Base-by-base conservation (phyloP, 2,329 filamentous ascomycete species). In the Huntiella savannae region DNA sequence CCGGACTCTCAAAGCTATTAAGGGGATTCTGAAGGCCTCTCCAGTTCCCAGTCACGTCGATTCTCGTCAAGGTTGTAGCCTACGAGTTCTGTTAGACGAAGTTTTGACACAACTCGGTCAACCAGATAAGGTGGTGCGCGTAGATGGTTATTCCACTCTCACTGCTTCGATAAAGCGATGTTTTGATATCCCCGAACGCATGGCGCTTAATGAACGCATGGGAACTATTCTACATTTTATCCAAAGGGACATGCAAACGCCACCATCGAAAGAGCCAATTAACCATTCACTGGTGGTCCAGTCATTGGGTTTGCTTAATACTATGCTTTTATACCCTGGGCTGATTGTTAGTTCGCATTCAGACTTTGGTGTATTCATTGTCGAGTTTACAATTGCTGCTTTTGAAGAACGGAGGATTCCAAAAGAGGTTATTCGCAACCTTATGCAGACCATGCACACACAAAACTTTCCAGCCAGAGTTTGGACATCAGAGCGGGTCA, bases 81-180 rank as follows among this genome's bases (percentile, higher is more conserved):
- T 94, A 48, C 71, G 73, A 52, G 76, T 76, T 54, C 91, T 95
- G 79, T 64, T 96, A 52, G 82, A 93, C 54, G 92, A 84, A 1
- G 76, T 85, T 4, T 71, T 85, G 33, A 79, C 83, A 60, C 82
- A 91, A 61, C 70, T 98, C 41, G 82, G 80, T 34, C 77, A 82
- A 16, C 67, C 75, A 28, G 81, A 86, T 53, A 70, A 79, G 45
- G 72, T 77, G 48, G 77, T 75, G 10, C 80, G 80, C 53, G 62
- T 91, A 32, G 91, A 98, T 62, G 84, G 87, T 42, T 96, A 98
- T 56, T 77, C 79, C 58, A 81, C 81, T 55, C 67, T 98, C 39
- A 75, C 80, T 32, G 72, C 77, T 33, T 77, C 79, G 3, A 66
- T 95, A 54, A 82, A 84, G 58, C 73, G 80, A 4, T 94, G 88